Evolutionary conservation across 116 monocot species (phyloP).

Genomic region (Trichopus zeylanicus): DNA sequence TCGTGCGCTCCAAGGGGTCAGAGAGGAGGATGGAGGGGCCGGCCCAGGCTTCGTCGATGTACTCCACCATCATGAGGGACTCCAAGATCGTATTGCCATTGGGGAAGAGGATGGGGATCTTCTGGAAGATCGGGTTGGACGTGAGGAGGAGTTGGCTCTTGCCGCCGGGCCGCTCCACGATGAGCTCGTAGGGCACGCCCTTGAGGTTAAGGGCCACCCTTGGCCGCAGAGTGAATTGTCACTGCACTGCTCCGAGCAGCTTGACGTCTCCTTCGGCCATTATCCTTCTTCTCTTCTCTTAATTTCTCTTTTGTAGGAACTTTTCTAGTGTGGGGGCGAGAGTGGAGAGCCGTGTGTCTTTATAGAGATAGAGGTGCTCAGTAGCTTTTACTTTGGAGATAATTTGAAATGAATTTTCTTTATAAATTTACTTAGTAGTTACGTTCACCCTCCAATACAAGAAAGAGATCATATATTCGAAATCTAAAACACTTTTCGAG

Average conservation of each 20-base stretch:
- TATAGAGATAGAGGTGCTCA: no score
- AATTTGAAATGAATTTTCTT: no score
- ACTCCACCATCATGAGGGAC: neutral
- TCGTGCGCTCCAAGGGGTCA: neutral
- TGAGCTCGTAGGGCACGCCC: neutral
- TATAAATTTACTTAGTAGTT: no score
- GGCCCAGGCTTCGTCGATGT: slow-evolving; percentile 3
- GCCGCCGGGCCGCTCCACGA: neutral
- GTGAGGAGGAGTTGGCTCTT: neutral
- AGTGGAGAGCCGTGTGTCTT: no score
- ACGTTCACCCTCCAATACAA: no score
- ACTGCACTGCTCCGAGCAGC: neutral
- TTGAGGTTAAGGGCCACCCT: neutral
- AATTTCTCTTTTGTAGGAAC: no score
- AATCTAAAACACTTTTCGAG: no score
- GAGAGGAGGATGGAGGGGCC: neutral
- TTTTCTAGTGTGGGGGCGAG: no score
- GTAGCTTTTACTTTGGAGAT: no score
- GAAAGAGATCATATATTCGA: no score
- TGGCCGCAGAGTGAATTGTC: neutral
- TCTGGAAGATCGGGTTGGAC: neutral
- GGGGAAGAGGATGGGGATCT: neutral
- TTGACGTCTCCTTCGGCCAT: neutral
- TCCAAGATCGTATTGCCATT: neutral
- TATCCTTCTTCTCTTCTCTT: no score